Conservation (phyloP, 2,329 filamentous ascomycete genomes). For the Aspergillus clavatus region DNA sequence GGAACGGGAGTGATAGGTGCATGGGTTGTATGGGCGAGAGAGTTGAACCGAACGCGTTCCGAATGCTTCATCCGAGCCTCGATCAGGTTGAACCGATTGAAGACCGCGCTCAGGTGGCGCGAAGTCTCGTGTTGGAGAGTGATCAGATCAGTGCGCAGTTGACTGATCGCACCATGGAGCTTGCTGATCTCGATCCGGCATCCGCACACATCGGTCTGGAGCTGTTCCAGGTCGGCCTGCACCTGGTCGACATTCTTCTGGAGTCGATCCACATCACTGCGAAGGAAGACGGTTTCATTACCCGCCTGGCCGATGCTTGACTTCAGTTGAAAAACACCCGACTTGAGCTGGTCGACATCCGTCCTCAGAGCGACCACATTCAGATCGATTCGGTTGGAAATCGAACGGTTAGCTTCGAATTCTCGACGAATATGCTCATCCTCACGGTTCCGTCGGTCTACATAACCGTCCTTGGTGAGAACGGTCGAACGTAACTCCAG, state of each 20-base stretch:
- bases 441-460: constrained; percentile 37
- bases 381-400: constrained; percentile 33
- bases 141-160: constrained; percentile 34
- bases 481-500: constrained; percentile 34
- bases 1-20: constrained; percentile 37
- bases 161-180: constrained; percentile 32
- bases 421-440: constrained; percentile 38
- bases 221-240: constrained; percentile 30
- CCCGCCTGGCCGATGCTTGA: constrained; percentile 28
- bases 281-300: constrained; percentile 33
- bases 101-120: constrained; percentile 24
- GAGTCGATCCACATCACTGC: constrained; percentile 34
- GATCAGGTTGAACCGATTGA: constrained; percentile 27
- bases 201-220: constrained; percentile 32
- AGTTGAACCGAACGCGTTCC: constrained; percentile 38
- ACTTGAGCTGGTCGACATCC: constrained; percentile 34
- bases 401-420: constrained; percentile 33
- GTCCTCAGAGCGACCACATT: constrained; percentile 33
- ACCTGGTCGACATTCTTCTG: constrained; percentile 37
- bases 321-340: constrained; percentile 33
- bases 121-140: constrained; percentile 33
- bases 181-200: constrained; percentile 36
- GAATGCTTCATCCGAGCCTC: constrained; percentile 33
- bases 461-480: constrained; percentile 38
- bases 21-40: constrained; percentile 34